Conservation (phyloP, 208 protist species). For the Leishmania amazonensis region DNA sequence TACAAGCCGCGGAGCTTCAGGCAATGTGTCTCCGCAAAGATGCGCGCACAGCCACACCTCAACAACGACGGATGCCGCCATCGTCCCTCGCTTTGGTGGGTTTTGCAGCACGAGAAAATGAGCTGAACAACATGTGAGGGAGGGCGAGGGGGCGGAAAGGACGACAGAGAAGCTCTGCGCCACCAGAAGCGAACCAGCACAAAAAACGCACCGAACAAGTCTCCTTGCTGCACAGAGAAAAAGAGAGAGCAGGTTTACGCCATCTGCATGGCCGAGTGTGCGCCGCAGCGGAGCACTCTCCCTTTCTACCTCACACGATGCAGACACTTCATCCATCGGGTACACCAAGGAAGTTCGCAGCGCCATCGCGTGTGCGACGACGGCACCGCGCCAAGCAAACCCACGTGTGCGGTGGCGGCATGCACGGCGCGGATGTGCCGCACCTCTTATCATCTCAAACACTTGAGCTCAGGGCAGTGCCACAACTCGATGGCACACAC, state of each 20-base stretch:
- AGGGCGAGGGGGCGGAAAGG: background rate
- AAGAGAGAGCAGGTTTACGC: background rate
- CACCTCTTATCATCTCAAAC: constrained; percentile 25
- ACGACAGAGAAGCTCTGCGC: background rate
- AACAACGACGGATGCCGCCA: background rate
- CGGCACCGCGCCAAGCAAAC: constrained; percentile 19
- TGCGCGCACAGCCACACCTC: background rate
- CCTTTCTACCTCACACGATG: background rate
- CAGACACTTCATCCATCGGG: background rate
- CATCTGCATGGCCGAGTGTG: background rate
- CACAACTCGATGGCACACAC: constrained; percentile 18
- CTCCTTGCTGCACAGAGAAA: background rate
- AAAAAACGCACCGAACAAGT: background rate
- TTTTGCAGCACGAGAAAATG: background rate
- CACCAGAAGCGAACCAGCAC: background rate
- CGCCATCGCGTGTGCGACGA: constrained; percentile 1
- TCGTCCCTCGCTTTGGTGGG: background rate
- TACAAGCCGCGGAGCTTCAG: background rate
- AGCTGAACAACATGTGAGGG: background rate
- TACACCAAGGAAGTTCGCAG: background rate
- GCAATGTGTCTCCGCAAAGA: background rate
- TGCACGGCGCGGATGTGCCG: constrained; percentile 44
- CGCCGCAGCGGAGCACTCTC: background rate
- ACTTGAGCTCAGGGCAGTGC: constrained; percentile 5
- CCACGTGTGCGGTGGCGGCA: constrained; percentile 9